Evolutionary conservation across 2,329 filamentous ascomycete genomes (phyloP), one percentile per base, ranked within the genome.

Genomic region (Sarocladium kiliense): DNA sequence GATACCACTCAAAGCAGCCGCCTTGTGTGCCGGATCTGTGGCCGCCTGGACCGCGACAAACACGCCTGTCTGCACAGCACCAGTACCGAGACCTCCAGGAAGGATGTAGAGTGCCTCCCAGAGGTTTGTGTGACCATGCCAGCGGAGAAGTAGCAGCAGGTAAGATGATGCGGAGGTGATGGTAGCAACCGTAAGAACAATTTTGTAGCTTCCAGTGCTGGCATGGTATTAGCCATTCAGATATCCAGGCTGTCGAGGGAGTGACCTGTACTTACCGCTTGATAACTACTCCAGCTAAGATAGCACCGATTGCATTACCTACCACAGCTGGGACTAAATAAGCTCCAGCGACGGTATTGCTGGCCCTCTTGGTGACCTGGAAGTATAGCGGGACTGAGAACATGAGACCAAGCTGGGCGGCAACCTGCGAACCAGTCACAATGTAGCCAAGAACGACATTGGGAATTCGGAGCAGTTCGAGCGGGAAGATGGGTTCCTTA

Each of bases 381-480:
- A 88, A 89, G 69, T 87, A 90, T 2, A 93, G 74, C 1, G 89
- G 87, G n/a, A 89, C 73, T 70, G 89, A 89, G 73, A 90, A 93
- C 3, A 88, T 60, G 1, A 78, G 44, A 4, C 44, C 44, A 10
- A 49, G 44, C 44, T 49, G 44, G 44, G 44, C 44, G 26, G 23
- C 44, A 32, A 3, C 6, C 26, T 49, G 44, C 44, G 44, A 9
- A 25, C 44, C 44, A 10, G 44, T 71, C 0, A 81, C 78, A 64
- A 75, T 71, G 58, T 77, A 71, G 14, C 80, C 84, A 1, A 77
- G 82, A 54, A 87, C 80, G 53, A 49, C 26, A 32, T 27, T 49
- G 11, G 6, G 44, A 10, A 49, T 49, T 80, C 77, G 67, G 89
- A 91, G 71, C 91, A 89, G 67, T 91, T 91, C 66, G 82, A 82